Percentiles rank a stretch among this genome's conserved stretches.
Evolutionary conservation across 1,284 basidiomycete species (phyloP).

Genomic region (Apiotrichum domesticum): DNA sequence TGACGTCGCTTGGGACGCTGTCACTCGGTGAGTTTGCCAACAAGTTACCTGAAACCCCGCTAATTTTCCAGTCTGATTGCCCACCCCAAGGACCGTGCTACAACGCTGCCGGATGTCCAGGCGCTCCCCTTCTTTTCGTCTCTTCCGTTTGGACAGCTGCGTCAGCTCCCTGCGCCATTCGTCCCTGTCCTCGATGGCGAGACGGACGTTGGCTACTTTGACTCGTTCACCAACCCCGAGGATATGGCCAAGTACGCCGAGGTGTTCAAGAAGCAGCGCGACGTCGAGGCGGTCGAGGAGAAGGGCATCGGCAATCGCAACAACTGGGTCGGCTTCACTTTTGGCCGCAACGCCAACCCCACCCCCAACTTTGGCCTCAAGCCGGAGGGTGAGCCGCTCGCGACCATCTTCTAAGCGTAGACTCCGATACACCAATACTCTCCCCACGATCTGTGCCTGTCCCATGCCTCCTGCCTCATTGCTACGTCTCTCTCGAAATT

Average conservation of each 20-base stretch:
- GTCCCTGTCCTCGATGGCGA: constrained; percentile 93
- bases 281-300: constrained; percentile 87
- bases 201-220: constrained; percentile 96
- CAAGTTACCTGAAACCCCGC: not conserved
- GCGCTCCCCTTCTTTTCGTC: constrained; percentile 78
- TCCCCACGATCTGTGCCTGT: too few species aligned
- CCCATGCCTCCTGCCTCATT: too few species aligned
- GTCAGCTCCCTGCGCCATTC: constrained; percentile 79
- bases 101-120: constrained; percentile 66
- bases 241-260: constrained; percentile 99
- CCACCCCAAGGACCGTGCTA: constrained; percentile 72
- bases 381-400: constrained; percentile 44
- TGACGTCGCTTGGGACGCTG: constrained; percentile 93
- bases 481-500: not conserved
- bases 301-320: constrained; percentile 60
- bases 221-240: constrained; percentile 84
- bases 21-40: constrained; percentile 59
- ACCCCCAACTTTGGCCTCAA: constrained; percentile 27
- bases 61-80: constrained; percentile 52
- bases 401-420: constrained; percentile 45
- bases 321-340: constrained; percentile 79
- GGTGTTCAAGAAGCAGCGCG: constrained; percentile 93
- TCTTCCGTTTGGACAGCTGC: constrained; percentile 70
- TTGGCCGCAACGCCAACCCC: constrained; percentile 64
- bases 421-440: constrained; percentile 35